Percentiles rank a stretch among this genome's conserved stretches.
Evolutionary conservation across 139 green algal species (phyloP).

Genomic region (Gonium pectorale): DNA sequence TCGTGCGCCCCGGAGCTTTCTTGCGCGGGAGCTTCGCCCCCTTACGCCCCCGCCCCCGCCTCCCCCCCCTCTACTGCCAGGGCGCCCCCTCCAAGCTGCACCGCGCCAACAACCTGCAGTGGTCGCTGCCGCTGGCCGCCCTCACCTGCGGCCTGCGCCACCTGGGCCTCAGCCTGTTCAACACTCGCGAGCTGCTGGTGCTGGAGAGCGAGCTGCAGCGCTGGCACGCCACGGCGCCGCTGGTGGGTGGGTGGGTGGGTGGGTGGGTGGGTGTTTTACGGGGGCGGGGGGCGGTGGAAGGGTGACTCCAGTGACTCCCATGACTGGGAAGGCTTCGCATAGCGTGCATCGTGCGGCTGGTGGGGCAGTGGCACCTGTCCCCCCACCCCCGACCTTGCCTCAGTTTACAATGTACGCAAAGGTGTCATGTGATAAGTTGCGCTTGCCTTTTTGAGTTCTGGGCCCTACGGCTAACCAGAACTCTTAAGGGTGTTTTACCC

Average conservation of each 20-base stretch:
- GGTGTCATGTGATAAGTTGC: no score
- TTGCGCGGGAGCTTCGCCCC: no score
- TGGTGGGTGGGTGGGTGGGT: constrained; percentile 1
- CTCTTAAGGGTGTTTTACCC: no score
- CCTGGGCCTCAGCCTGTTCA: constrained; percentile 84
- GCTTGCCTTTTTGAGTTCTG: no score
- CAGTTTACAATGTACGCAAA: no score
- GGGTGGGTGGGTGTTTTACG: neutral
- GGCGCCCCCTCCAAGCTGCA: constrained; percentile 66
- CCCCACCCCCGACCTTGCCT: no score
- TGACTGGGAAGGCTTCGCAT: no score
- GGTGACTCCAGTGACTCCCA: no score
- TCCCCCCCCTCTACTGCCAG: constrained; percentile 32
- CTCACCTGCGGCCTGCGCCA: constrained; percentile 86
- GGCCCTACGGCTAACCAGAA: no score
- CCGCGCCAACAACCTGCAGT: constrained; percentile 65
- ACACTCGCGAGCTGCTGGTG: constrained; percentile 82
- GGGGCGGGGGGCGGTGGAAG: neutral
- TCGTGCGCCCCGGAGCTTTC: no score
- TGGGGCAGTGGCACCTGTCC: no score
- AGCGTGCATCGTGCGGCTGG: no score
- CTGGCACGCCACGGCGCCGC: constrained; percentile 76
- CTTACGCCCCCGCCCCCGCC: neutral
- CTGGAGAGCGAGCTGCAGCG: constrained; percentile 90
- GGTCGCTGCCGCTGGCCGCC: constrained; percentile 78